A percentile compares a stretch with the other conserved stretches of the same genome.
phyloP scores from a whole-genome alignment of 2,329 filamentous ascomycete species.

The Tolypocladium sp. region DNA sequence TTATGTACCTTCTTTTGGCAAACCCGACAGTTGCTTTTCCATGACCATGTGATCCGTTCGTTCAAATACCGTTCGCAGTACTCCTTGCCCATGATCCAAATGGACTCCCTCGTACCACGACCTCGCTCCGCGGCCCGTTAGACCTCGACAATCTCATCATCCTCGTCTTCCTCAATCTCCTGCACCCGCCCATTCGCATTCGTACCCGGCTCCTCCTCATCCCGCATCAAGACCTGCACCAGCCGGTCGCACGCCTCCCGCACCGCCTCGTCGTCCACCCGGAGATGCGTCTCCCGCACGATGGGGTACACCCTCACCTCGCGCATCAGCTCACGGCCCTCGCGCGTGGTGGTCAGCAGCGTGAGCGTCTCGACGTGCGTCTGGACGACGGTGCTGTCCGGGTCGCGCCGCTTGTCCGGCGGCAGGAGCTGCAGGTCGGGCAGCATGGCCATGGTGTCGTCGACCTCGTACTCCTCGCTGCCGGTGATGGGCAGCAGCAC shows the following conservation, averaged over 20 bases:
- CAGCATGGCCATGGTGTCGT: constrained; percentile 80
- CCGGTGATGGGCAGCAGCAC: constrained; percentile 82
- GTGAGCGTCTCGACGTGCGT: constrained; percentile 86
- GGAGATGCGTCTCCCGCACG: constrained; percentile 74
- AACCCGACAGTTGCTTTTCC: not conserved
- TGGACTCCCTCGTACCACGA: not conserved
- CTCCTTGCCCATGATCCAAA: not conserved
- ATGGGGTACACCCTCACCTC: constrained; percentile 80
- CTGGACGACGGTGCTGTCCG: constrained; percentile 65
- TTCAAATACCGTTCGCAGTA: not conserved
- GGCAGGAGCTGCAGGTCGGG: constrained; percentile 83
- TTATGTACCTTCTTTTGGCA: not conserved
- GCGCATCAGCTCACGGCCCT: constrained; percentile 67
- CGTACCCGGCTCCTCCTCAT: constrained; percentile 47
- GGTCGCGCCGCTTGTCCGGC: constrained; percentile 80
- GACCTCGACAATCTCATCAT: constrained; percentile 46
- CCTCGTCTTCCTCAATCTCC: constrained; percentile 38
- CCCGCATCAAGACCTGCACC: constrained; percentile 80
- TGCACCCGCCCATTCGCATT: constrained; percentile 35
- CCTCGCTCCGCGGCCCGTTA: constrained; percentile 14
- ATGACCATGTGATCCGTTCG: not conserved
- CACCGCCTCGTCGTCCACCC: constrained; percentile 70
- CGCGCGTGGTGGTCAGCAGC: constrained; percentile 68
- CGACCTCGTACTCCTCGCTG: constrained; percentile 76
- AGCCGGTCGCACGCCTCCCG: constrained; percentile 78